These are phyloP conservation scores for Cercospora sp. DNA, from an alignment of 2,329 filamentous ascomycete species.

Conservation along the genomic window DNA sequence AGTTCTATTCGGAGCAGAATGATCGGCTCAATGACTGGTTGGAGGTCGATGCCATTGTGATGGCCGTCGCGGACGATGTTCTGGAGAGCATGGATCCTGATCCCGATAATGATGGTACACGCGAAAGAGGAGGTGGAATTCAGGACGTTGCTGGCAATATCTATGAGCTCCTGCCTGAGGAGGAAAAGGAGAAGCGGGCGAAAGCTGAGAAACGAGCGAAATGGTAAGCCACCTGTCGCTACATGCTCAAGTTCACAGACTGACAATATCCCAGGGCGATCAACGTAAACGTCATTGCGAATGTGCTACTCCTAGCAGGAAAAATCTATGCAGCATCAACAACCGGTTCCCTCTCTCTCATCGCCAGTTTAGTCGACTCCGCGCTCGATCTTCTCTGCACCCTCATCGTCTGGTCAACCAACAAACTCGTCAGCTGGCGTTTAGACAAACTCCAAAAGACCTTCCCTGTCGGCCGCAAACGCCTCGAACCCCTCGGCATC, in stretches of 20 bases:
- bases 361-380: slow-evolving; percentile 63
- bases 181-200: slow-evolving; percentile 52
- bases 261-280: slow-evolving; percentile 44
- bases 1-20: slow-evolving; percentile 59
- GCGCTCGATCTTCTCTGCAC: slow-evolving; percentile 62
- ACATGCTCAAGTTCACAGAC: not conserved
- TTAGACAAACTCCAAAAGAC: slow-evolving; percentile 51
- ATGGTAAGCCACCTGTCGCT: slow-evolving; percentile 37
- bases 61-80: slow-evolving; percentile 58
- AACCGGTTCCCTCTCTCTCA: slow-evolving; percentile 60
- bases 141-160: slow-evolving; percentile 53
- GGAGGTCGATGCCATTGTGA: slow-evolving; percentile 59
- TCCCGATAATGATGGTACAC: slow-evolving; percentile 57
- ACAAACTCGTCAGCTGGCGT: slow-evolving; percentile 59
- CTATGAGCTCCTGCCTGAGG: slow-evolving; percentile 57
- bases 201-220: slow-evolving; percentile 52
- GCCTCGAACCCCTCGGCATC: slow-evolving; percentile 62
- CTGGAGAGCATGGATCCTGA: slow-evolving; percentile 63
- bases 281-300: slow-evolving; percentile 62
- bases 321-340: slow-evolving; percentile 58
- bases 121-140: slow-evolving; percentile 54
- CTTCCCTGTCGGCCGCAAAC: slow-evolving; percentile 59
- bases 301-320: slow-evolving; percentile 56
- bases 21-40: slow-evolving; percentile 57
- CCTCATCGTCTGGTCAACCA: slow-evolving; percentile 61